Conservation (phyloP, 495 filamentous ascomycete species). For the Astrocystis sublimbata region DNA sequence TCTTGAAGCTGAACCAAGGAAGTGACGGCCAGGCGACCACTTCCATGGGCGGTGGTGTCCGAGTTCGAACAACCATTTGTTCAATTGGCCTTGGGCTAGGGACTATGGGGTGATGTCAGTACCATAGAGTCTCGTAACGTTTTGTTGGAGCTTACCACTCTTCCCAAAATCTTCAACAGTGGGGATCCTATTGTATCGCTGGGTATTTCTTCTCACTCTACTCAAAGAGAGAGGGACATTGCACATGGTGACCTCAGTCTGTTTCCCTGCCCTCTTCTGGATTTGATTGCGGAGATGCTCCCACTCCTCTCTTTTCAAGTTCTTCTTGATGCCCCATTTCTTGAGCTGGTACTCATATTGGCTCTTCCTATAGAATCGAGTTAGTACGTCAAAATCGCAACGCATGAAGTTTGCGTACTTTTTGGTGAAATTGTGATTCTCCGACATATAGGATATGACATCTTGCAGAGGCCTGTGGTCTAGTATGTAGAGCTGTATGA, state of each 20-base stretch:
- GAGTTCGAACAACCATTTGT: background rate
- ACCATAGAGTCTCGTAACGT: background rate
- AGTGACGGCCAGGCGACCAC: background rate
- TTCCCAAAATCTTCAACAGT: background rate
- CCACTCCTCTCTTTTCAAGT: constrained; percentile 1
- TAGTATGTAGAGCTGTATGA: background rate
- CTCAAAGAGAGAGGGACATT: background rate
- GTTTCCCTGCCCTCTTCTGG: background rate
- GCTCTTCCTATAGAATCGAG: background rate
- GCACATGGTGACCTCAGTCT: background rate
- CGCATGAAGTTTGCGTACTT: background rate
- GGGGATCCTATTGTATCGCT: constrained; percentile 2
- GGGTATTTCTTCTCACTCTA: background rate
- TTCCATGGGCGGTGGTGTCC: background rate
- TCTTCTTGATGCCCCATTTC: constrained; percentile 12
- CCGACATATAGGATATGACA: background rate
- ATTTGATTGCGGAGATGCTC: background rate
- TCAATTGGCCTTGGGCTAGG: background rate
- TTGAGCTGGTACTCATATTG: constrained; percentile 7
- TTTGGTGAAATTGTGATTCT: background rate
- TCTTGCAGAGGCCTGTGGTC: background rate
- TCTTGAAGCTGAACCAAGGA: constrained; percentile 5
- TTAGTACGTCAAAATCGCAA: background rate
- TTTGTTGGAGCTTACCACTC: background rate
- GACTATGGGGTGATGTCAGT: background rate